These are phyloP conservation scores for Dictyostelium citrinum DNA, from an alignment of 78 protist genomes.

Conservation along the genomic window DNA sequence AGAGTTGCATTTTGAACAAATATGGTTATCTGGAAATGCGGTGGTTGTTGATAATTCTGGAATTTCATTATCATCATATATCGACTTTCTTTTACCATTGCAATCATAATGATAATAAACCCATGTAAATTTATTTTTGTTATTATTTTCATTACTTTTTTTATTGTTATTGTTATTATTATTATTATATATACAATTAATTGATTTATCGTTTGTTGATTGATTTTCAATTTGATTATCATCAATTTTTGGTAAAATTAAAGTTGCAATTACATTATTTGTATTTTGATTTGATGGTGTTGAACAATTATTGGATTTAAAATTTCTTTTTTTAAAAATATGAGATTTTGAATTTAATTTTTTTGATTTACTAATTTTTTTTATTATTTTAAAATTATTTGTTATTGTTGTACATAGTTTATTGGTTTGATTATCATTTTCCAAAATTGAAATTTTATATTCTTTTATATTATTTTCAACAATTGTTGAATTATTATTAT, in stretches of 20 bases:
- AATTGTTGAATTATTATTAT: not conserved
- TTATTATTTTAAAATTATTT: not conserved
- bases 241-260: not conserved
- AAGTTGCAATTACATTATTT: not conserved
- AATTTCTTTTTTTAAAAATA: not conserved
- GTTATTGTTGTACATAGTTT: not conserved
- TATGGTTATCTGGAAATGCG: not conserved
- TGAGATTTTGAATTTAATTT: not conserved
- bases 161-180: not conserved
- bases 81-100: not conserved
- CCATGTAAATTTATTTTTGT: constrained; percentile 5
- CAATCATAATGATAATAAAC: not conserved
- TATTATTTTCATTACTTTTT: not conserved
- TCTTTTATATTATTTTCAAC: not conserved
- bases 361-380: not conserved
- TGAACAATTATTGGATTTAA: not conserved
- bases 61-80: not conserved
- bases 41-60: not conserved
- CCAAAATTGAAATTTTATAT: not conserved
- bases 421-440: not conserved
- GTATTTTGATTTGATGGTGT: not conserved
- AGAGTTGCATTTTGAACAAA: not conserved
- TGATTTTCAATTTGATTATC: not conserved
- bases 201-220: not conserved
- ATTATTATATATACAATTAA: not conserved